Base-by-base conservation (phyloP, 1,139 yeast species). In the Lodderomyces jiufengensis region DNA sequence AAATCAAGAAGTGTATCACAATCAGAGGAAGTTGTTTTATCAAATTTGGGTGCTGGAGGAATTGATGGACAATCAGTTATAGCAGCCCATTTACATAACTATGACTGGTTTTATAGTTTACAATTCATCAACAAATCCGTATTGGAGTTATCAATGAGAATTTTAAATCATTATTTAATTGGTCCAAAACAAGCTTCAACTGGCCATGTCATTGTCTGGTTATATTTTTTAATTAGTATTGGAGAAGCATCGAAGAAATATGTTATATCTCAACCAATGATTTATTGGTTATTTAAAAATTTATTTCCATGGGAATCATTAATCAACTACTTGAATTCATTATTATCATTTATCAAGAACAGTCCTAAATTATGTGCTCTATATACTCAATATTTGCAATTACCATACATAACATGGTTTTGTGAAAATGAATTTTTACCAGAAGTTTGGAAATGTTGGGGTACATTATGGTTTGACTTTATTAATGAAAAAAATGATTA, bases 401-500 rank as follows among this genome's bases (percentile, higher is more conserved):
- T 52, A 27, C 48, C 61, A 2, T 62, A 62, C 42, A 46, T 69
- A 26, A 53, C 58, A 28, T 52, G 63, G 43, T 80, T 78, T 51
- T 68, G 75, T 41, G 65, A 70, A 28, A 68, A 76, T 51, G 92
- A 83, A 55, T 73, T 66, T 32, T 61, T 84, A 36, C 78, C 84
- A 27, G 94, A 84, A 57, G 84, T 80, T 21, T 83, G 90, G 88
- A 80, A 80, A 52, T 80, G 88, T 51, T 83, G 92, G 88, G 94
- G 94, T 2, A 77, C 88, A 0, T 58, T 84, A 29, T 84, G 92
- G 90, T 84, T 77, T 58, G 90, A 84, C 55, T 66, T 67, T 30
- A 61, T 80, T 29, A 44, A 53, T 7, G 46, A 58, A 21, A 78
- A 78, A 46, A 64, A 65, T 3, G 83, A 78, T 45, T 78, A 73